These are phyloP conservation scores for Mycosphaerelloides madeirae DNA, from an alignment of 2,329 filamentous ascomycete genomes.

Conservation along the genomic window DNA sequence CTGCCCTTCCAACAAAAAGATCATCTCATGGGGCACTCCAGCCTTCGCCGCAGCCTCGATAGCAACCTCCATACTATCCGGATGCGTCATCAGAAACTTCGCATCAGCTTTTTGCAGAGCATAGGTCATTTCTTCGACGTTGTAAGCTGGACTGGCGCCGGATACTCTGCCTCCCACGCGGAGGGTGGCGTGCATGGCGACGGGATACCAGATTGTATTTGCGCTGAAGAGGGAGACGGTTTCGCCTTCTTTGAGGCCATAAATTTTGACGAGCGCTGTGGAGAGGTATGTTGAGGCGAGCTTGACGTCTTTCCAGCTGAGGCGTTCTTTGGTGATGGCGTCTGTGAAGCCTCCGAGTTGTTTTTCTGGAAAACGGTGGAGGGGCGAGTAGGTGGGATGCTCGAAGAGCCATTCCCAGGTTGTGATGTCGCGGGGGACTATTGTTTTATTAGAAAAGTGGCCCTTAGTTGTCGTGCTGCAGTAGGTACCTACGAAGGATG, in stretches of 20 bases:
- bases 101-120: constrained; percentile 55
- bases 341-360: constrained; percentile 54
- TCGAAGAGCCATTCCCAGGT: constrained; percentile 62
- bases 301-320: constrained; percentile 57
- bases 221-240: constrained; percentile 58
- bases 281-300: constrained; percentile 55
- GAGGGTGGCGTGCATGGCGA: constrained; percentile 56
- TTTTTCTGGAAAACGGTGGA: constrained; percentile 36
- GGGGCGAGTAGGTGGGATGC: constrained; percentile 47
- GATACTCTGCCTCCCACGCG: constrained; percentile 54
- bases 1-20: constrained; percentile 56
- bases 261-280: constrained; percentile 54
- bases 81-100: constrained; percentile 55
- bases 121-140: constrained; percentile 63
- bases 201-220: constrained; percentile 64
- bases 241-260: constrained; percentile 51
- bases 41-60: constrained; percentile 50
- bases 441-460: constrained; percentile 3
- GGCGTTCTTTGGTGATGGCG: constrained; percentile 53
- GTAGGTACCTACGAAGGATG: constrained; percentile 16
- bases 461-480: neutral
- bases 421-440: constrained; percentile 52
- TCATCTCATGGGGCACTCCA: constrained; percentile 48
- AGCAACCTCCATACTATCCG: constrained; percentile 52
- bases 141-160: constrained; percentile 62